Evolutionary conservation across 495 filamentous ascomycete genomes (phyloP), one percentile per base, ranked within the genome.

Genomic region (Talaromyces wortmannii): DNA sequence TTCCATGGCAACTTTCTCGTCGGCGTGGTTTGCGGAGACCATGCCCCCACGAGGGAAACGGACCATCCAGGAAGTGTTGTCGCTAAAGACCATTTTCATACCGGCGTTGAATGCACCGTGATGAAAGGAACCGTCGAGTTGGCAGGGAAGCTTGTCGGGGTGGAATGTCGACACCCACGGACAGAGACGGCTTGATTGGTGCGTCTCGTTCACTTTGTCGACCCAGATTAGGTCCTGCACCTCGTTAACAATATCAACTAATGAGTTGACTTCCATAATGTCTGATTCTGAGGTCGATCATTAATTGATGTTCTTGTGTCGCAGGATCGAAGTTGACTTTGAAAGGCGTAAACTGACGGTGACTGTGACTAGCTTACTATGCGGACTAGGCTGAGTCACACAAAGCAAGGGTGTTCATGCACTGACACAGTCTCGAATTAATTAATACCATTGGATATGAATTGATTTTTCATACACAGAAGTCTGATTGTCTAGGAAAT

Each of bases 1-100:
- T 36, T 76, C 76, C 59, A 72, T 76, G 8, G 65, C 57, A 51
- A 78, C 65, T 54, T 78, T 77, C 51, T 78, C 72, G 42, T 74
- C 64, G 50, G 58, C 48, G 44, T 66, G 62, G 29, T 58, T 59
- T 17, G 54, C 59, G 56, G 53, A 61, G 59, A 74, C 64, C 44
- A 50, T 72, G 16, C 67, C 67, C 23, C 59, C 57, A 7, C 69
- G 64, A 59, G 73, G 68, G 53, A 76, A 70, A 52, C 71, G 66
- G 50, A 76, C 61, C 50, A 72, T 61, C 69, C 64, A 72, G 44
- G 60, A 52, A 23, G 59, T 66, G 40, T 58, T 58, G 53, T 75
- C 62, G 40, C 56, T 52, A 54, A 75, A 75, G 11, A 65, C 53
- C 45, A 74, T 58, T 40, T 72, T 69, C 42, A 62, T 50, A 31